phyloP scores from a whole-genome alignment of 106 monocot genomes.

The Apostasia shenzhenica region DNA sequence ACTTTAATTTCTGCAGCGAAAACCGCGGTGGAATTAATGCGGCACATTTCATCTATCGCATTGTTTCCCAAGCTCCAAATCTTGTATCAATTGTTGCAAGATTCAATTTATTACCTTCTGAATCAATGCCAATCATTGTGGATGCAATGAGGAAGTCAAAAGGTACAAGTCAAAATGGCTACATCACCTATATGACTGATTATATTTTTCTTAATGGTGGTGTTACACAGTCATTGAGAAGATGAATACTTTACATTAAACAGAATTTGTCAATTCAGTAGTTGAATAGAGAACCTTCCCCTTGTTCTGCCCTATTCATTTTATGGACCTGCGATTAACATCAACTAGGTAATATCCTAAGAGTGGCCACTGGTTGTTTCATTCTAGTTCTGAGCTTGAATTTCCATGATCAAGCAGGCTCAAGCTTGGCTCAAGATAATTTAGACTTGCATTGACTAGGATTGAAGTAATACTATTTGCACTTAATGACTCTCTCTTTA shows the following conservation, averaged over 20 bases:
- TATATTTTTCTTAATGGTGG: not conserved
- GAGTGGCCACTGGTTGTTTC: no score
- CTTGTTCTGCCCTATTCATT: no score
- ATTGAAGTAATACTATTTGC: no score
- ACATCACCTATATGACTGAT: not conserved
- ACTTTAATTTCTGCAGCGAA: constrained; percentile 37
- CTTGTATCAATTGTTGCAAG: constrained; percentile 51
- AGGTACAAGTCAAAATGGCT: constrained; percentile 21
- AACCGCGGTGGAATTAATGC: constrained; percentile 67
- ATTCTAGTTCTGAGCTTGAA: no score
- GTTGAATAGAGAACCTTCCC: not conserved
- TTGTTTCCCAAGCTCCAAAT: constrained; percentile 45
- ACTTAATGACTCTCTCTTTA: no score
- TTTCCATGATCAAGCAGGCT: no score
- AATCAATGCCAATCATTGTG: constrained; percentile 44
- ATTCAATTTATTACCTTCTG: constrained; percentile 68
- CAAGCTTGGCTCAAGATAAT: no score
- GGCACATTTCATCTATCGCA: constrained; percentile 47
- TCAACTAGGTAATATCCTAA: no score
- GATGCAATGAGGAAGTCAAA: constrained; percentile 41
- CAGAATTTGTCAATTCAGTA: not conserved
- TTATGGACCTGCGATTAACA: no score
- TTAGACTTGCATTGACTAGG: no score
- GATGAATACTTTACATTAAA: not conserved
- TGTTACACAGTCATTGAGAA: not conserved